These are phyloP conservation scores for Erigeron canadensis DNA, from an alignment of 129 eudicot species.

Conservation along the genomic window DNA sequence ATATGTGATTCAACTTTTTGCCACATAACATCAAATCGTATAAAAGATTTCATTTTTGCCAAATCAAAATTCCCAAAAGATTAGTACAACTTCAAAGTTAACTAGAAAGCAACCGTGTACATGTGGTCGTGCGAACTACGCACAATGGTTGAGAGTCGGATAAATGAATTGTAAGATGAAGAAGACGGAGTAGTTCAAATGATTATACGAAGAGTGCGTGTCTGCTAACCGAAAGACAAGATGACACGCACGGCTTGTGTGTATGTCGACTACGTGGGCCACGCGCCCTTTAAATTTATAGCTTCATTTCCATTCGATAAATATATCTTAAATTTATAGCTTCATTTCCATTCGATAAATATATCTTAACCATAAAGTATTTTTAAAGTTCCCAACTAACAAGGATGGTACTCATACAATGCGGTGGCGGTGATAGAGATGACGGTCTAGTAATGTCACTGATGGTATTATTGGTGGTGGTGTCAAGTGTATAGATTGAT, in stretches of 20 bases:
- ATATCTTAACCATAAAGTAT: neutral
- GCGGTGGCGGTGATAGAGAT: no score
- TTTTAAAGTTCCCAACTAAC: no score
- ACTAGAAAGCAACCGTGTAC: no score
- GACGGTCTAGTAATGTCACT: no score
- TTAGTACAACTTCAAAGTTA: no score
- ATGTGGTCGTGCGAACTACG: neutral
- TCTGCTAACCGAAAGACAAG: constrained; percentile 51
- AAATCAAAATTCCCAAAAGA: neutral
- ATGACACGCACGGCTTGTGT: constrained; percentile 56
- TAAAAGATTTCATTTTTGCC: no score
- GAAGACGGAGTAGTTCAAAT: constrained; percentile 46
- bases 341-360: constrained; percentile 4
- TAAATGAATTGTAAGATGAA: neutral
- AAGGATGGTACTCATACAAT: no score
- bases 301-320: constrained; percentile 9
- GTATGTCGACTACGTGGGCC: constrained; percentile 22
- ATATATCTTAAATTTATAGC: constrained; percentile 11
- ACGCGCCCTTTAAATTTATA: constrained; percentile 26
- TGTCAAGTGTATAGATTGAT: no score
- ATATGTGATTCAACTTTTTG: no score
- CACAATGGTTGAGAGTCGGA: constrained; percentile 8
- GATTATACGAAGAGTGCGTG: constrained; percentile 57
- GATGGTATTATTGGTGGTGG: no score
- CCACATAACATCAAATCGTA: no score